Conservation (phyloP, 129 eudicot species). For the Heracleum sosnowskyi region DNA sequence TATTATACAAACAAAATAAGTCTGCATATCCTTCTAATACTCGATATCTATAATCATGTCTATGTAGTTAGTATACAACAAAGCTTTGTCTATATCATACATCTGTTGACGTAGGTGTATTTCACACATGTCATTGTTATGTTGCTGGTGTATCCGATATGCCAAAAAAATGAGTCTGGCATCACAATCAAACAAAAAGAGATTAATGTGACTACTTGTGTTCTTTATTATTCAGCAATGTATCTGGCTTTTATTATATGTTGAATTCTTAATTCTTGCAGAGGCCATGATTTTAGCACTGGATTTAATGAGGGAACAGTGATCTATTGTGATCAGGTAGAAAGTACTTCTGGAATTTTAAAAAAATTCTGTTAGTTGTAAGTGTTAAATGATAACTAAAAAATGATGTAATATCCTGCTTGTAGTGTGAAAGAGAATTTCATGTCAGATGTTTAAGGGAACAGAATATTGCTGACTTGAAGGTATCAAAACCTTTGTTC, state of each 20-base stretch:
- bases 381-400: conserved; percentile 7
- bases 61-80: background rate
- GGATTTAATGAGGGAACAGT: conserved; percentile 71
- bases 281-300: conserved; percentile 60
- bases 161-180: background rate
- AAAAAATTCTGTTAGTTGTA: background rate
- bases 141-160: background rate
- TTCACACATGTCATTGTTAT: background rate
- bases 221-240: background rate
- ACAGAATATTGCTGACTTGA: conserved; percentile 52
- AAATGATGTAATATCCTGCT: background rate
- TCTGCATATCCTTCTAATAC: background rate
- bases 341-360: background rate
- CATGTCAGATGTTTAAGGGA: conserved; percentile 82
- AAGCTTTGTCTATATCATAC: background rate
- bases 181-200: background rate
- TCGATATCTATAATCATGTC: background rate
- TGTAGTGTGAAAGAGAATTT: conserved; percentile 87
- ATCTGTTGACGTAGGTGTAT: background rate
- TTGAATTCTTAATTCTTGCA: conserved; percentile 23
- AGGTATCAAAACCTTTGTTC: conserved; percentile 24
- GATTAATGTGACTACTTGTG: background rate
- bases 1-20: background rate
- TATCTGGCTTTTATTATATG: background rate
- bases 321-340: conserved; percentile 90